Percentiles rank a stretch among this genome's conserved stretches.
phyloP scores from a whole-genome alignment of 176 grass and related monocot genomes.

The Otatea glauca region DNA sequence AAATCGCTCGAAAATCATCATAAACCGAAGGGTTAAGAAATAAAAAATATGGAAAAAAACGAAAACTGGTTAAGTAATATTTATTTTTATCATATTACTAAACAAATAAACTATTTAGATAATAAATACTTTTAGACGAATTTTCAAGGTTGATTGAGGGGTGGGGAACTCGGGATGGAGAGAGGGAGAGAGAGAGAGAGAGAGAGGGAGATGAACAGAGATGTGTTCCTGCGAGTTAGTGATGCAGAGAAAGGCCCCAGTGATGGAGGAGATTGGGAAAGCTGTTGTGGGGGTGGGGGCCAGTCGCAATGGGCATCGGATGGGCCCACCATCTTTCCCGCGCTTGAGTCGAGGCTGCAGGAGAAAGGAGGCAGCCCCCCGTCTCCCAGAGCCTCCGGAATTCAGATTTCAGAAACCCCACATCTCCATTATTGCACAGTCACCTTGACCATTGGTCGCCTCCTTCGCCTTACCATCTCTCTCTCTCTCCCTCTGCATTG shows the following conservation, averaged over 20 bases:
- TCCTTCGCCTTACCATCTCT: too few relatives aligned
- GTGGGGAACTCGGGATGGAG: too few relatives aligned
- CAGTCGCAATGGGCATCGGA: slow-evolving; percentile 3
- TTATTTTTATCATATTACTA: too few relatives aligned
- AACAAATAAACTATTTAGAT: too few relatives aligned
- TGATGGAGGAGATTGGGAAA: neutral
- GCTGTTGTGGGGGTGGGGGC: neutral
- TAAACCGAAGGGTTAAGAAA: too few relatives aligned
- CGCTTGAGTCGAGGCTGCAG: slow-evolving; percentile 52
- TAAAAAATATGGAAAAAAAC: too few relatives aligned
- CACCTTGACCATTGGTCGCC: slow-evolving; percentile 72
- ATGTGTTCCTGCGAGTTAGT: neutral
- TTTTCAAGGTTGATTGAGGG: neutral
- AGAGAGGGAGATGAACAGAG: neutral
- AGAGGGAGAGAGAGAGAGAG: too few relatives aligned
- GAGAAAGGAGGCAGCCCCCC: slow-evolving; percentile 70
- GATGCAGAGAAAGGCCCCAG: neutral
- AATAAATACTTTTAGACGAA: too few relatives aligned
- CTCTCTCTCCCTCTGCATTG: too few relatives aligned
- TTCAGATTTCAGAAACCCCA: slow-evolving; percentile 33
- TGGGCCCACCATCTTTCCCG: neutral
- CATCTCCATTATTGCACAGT: neutral
- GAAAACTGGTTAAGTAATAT: too few relatives aligned
- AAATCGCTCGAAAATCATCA: too few relatives aligned
- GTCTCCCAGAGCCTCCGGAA: slow-evolving; percentile 32